Base-by-base conservation (phyloP, 106 monocot genomes). In the Dioscorea zingiberensis region DNA sequence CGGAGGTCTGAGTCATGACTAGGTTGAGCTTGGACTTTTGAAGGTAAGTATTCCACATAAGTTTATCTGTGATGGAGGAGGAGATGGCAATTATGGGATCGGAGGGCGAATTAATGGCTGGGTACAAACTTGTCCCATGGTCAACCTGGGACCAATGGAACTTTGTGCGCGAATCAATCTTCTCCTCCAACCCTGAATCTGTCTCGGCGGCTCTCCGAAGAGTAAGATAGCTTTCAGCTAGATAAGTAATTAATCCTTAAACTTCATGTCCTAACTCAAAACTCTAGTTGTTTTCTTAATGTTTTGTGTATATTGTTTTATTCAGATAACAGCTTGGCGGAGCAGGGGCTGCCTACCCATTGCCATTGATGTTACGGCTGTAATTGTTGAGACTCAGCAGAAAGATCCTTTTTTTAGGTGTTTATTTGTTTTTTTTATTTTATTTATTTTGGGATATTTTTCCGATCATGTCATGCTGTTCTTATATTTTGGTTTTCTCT, bases 111-210 rank as follows among this genome's bases (percentile, higher is more conserved):
- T 64, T 76, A 58, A 65, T 71, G 13, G 22, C 75, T 6, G 83
- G 87, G n/a, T 74, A 84, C 77, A 97, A 84, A 76, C 73, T 84
- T 47, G 97, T 97, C 2, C 95, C 95, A 0, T 97, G 91, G 95
- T 77, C 85, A 28, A 91, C 77, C 77, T 97, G 95, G 97, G 79
- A 79, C 13, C 83, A 95, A 55, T 95, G 95, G 95, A 70, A 71
- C 46, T 78, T 81, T 71, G 79, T 97, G 27, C 62, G 83, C 19
- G 81, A 88, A 9, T 75, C 72, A 49, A 71, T 97, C 74, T 88
- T 97, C 83, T 97, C 97, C 16, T 63, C 91, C 53, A 83, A 78
- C 14, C 73, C 81, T 3, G 77, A 75, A 4, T 69, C 75, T 15
- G 73, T 94, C 25, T 47, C 76, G 56, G 61, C 78, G 28, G 88